Base-by-base conservation (phyloP, 2,329 filamentous ascomycete genomes). In the Blumeria graminis region DNA sequence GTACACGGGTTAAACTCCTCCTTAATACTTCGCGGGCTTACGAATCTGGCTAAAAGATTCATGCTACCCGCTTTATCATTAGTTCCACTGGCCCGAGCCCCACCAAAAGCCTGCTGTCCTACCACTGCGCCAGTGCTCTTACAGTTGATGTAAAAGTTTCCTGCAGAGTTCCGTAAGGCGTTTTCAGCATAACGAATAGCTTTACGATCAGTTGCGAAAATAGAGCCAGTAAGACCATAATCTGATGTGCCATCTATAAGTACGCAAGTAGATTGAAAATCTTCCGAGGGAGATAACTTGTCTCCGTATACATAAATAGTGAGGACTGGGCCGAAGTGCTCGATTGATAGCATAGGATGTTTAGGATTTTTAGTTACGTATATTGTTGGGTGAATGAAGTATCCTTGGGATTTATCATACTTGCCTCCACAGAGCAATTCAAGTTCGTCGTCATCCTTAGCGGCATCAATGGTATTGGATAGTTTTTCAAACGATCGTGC, bases 141-240 rank as follows among this genome's bases (percentile, higher is more conserved):
- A 72, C 81, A 84, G 71, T 89, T 90, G 70, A 90, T 75, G 71
- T 90, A 90, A 68, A 89, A 89, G 72, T 90, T 90, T 45, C 85
- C 85, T 0, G 85, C 84, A 0, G 81, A 72, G 66, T 88, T 80
- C 61, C 83, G 74, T 56, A 90, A 73, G 59, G 74, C 76, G 62
- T 87, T 77, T 68, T 88, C 84, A 0, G 84, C 85, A 57, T 74
- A 74, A 28, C 80, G 75, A 58, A 88, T 71, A 13, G 75, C 81
- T 51, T 74, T 69, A 43, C 85, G 73, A 68, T 88, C 83, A 57
- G 74, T 69, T 9, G 85, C 82, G 67, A 90, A 90, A 56, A 90
- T 73, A 58, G 83, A 76, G 10, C 85, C 85, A 0, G 85, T 90
- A 56, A 90, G 72, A 2, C 78, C 84, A 67, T 93, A 94, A 63